Conservation (phyloP, 2,329 filamentous ascomycete species). For the Clonostachys solani region DNA sequence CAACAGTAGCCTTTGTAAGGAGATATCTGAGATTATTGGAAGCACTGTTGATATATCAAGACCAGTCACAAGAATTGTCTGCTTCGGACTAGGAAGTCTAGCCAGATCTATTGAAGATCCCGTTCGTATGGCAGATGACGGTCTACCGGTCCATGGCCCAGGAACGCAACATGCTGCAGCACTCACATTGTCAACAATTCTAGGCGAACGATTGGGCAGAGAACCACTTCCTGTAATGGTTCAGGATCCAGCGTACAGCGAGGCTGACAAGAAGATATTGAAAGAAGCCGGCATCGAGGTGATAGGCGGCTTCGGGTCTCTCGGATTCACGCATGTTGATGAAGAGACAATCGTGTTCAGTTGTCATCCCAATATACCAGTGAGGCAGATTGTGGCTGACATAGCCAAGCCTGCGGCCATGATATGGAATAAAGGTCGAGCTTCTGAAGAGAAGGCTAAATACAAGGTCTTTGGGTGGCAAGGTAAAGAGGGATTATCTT, state of each 20-base stretch:
- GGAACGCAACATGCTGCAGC: neutral
- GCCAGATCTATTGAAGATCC: neutral
- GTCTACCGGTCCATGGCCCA: neutral
- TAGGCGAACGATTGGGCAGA: neutral
- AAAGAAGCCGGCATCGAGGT: constrained; percentile 3
- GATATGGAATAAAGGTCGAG: constrained; percentile 4
- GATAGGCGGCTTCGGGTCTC: constrained; percentile 3
- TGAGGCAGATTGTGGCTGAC: constrained; percentile 12
- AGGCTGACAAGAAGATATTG: neutral
- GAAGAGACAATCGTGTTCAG: constrained; percentile 7
- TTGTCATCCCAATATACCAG: constrained; percentile 3
- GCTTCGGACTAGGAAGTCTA: neutral
- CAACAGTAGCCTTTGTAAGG: too few species aligned
- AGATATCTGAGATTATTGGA: too few species aligned
- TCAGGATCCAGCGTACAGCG: neutral
- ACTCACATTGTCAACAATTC: neutral
- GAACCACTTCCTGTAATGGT: neutral
- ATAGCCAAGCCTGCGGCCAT: constrained; percentile 9
- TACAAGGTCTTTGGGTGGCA: too few species aligned
- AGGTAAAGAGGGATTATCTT: too few species aligned
- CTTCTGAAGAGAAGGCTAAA: too few species aligned
- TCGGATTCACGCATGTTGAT: constrained; percentile 9
- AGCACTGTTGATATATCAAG: neutral
- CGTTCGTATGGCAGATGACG: neutral
- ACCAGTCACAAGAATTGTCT: neutral